phyloP scores from a whole-genome alignment of 2,329 filamentous ascomycete genomes.

The Diaporthe nobilis region DNA sequence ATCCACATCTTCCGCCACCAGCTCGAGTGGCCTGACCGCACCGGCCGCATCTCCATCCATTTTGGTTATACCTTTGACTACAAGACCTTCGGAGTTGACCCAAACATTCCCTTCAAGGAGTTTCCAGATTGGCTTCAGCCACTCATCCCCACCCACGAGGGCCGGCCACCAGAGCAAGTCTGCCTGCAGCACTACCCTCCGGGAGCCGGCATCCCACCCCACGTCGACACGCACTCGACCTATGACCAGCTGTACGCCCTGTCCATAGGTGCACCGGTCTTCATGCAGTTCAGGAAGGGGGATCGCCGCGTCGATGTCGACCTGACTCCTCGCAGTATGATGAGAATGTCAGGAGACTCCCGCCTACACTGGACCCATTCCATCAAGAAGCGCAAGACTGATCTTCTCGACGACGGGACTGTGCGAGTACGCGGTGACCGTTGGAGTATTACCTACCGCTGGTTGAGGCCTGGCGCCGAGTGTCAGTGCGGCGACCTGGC shows the following conservation, averaged over 20 bases:
- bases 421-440: conserved; percentile 59
- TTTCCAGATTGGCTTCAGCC: conserved; percentile 67
- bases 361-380: conserved; percentile 62
- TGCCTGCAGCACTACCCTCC: conserved; percentile 73
- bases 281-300: conserved; percentile 60
- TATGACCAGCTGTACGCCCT: conserved; percentile 62
- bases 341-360: conserved; percentile 64
- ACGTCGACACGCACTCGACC: conserved; percentile 70
- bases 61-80: conserved; percentile 72
- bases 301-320: conserved; percentile 58
- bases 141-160: conserved; percentile 60
- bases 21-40: conserved; percentile 62
- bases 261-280: conserved; percentile 57
- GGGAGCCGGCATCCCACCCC: conserved; percentile 71
- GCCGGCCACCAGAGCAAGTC: conserved; percentile 67
- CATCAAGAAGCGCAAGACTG: conserved; percentile 56
- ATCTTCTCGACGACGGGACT: conserved; percentile 56
- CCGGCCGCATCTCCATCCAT: conserved; percentile 65
- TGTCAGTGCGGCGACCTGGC: conserved; percentile 66
- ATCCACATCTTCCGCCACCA: conserved; percentile 60
- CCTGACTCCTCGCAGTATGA: conserved; percentile 63
- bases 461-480: conserved; percentile 60
- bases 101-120: conserved; percentile 61
- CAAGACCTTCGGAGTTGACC: conserved; percentile 69
- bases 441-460: conserved; percentile 71